Percentiles rank a stretch among this genome's conserved stretches.
Conservation (phyloP, 108 stramenopile genomes). For the Skeletonema tropicum region DNA sequence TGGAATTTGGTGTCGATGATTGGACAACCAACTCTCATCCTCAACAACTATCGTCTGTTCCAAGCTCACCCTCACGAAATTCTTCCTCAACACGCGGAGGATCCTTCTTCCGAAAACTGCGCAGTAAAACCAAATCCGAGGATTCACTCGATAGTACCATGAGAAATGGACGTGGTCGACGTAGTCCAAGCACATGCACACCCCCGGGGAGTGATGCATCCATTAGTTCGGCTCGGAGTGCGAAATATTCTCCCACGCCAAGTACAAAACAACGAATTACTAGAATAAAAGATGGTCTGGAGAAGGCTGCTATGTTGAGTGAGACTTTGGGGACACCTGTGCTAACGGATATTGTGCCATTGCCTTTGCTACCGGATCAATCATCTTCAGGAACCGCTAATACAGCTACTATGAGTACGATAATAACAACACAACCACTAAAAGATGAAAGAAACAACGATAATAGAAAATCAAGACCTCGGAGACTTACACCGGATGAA, state of each 20-base stretch:
- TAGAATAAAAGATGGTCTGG: slow-evolving; percentile 19
- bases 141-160: slow-evolving; percentile 34
- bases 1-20: neutral
- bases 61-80: neutral
- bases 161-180: slow-evolving; percentile 38
- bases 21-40: neutral
- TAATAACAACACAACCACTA: neutral
- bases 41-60: neutral
- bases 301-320: neutral
- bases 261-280: neutral
- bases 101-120: slow-evolving; percentile 26
- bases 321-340: neutral
- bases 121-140: slow-evolving; percentile 30
- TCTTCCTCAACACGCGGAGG: slow-evolving; percentile 13
- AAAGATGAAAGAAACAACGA: neutral
- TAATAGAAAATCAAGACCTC: neutral
- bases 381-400: neutral
- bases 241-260: neutral
- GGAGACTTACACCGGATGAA: neutral
- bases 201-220: slow-evolving; percentile 17
- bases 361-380: neutral
- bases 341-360: neutral
- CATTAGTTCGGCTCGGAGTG: neutral
- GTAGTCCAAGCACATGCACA: slow-evolving; percentile 34
- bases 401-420: too few species aligned